Evolutionary conservation across 768 basidiomycete species (phyloP), one percentile per base, ranked within the genome.

Genomic region (Boletus fagicola): DNA sequence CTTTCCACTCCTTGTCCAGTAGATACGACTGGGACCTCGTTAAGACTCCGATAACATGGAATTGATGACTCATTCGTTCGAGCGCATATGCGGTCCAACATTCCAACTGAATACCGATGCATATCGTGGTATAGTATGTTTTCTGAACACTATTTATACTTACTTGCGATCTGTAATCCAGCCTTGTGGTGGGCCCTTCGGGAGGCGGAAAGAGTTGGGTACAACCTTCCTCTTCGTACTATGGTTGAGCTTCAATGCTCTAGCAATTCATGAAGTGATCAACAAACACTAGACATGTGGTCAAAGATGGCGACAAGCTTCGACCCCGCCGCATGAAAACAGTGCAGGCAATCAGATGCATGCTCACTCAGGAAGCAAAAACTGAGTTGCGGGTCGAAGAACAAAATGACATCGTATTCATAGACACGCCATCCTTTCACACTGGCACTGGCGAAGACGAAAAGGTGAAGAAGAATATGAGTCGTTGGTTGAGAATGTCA

Each of bases 401-500:
- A 4, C 43, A 51, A 30, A 58, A 39, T 1, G 13, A 47, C 31
- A 62, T 67, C 9, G 67, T 68, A 18, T 61, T 68, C 18, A 59
- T 68, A 0, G 62, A 69, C 53, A 69, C 54, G 0, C 67, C 67
- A 11, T 64, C 65, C 28, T 62, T 67, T n/a, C 35, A 28, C 22
- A 38, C 47, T 4, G 51, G 16, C 11, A 7, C 1, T 33, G 3
- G 12, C 7, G 12, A 33, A 11, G 28, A 49, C 15, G 2, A 2
- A 13, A 4, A 0, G 20, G 28, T 4, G 10, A 53, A 60, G 18
- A 35, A 0, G 2, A 18, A 50, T 20, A 58, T 39, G 49, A 15
- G 3, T 1, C 31, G 3, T 18, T 68, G 64, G 66, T 35, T 67
- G 43, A 51, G 1, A 0, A 20, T 33, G 5, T 48, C 50, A n/a